Conservation (phyloP, 176 grass and related monocot genomes). For the Saccharum spontaneum region DNA sequence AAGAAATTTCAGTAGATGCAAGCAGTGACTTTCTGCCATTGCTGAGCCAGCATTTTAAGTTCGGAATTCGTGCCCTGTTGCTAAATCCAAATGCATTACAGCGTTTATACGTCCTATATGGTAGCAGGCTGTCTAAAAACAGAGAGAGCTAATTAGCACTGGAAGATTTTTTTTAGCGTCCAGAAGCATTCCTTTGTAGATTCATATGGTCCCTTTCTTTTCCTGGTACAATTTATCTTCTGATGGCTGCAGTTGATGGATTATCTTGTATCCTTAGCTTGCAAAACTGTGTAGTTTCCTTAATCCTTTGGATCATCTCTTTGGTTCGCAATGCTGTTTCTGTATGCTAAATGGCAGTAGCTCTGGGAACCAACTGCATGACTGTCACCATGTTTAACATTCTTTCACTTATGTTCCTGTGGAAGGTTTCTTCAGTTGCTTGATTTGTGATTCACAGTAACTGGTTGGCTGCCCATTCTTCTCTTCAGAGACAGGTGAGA, state of each 20-base stretch:
- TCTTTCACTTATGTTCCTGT: background rate
- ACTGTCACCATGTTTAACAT: conserved; percentile 7
- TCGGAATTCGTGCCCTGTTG: conserved; percentile 23
- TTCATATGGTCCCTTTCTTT: conserved; percentile 24
- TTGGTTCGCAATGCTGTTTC: background rate
- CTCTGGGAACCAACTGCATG: background rate
- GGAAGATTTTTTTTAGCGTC: conserved; percentile 29
- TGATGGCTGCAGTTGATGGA: conserved; percentile 5
- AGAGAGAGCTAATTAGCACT: conserved; percentile 26
- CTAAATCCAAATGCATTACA: conserved; percentile 23
- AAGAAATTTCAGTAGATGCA: conserved; percentile 38
- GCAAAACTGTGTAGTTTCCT: conserved; percentile 23
- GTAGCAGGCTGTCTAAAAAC: conserved; percentile 11
- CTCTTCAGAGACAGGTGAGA: conserved; percentile 20
- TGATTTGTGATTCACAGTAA: background rate
- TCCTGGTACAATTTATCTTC: conserved; percentile 6
- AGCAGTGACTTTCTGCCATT: background rate
- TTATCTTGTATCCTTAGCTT: conserved; percentile 23
- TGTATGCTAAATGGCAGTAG: background rate
- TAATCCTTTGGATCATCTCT: background rate
- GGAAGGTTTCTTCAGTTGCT: background rate
- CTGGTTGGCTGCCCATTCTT: background rate
- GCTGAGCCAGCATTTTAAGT: conserved; percentile 15
- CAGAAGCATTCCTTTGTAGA: conserved; percentile 43
- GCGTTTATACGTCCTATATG: background rate